phyloP scores from a whole-genome alignment of 2,329 filamentous ascomycete species.

The Rhexocercosporidium sp. region DNA sequence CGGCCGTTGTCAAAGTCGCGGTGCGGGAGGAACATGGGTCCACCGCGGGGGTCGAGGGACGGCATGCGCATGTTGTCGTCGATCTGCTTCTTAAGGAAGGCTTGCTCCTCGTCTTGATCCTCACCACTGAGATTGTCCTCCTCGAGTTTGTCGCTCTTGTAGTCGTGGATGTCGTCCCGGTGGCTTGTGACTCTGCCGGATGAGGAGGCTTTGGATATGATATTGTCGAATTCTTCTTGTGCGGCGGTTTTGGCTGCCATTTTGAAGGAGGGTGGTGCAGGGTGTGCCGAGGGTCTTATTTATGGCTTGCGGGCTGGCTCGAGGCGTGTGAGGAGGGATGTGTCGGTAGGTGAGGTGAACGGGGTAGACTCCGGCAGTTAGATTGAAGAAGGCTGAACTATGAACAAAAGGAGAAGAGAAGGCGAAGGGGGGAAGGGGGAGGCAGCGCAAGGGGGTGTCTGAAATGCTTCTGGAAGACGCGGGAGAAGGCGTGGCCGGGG shows the following conservation, averaged over 20 bases:
- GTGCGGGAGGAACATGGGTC: slow-evolving; percentile 62
- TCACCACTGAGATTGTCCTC: slow-evolving; percentile 52
- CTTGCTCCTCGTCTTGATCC: slow-evolving; percentile 55
- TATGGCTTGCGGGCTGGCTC: slow-evolving; percentile 5
- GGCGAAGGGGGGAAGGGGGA: background rate
- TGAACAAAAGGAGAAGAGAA: background rate
- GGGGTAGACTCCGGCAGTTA: background rate
- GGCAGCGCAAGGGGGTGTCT: background rate
- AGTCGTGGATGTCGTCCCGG: slow-evolving; percentile 65
- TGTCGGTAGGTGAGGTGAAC: background rate
- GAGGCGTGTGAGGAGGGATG: background rate
- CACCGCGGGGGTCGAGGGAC: slow-evolving; percentile 54
- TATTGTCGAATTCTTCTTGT: slow-evolving; percentile 69
- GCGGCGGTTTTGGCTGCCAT: slow-evolving; percentile 56
- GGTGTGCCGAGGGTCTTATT: slow-evolving; percentile 29
- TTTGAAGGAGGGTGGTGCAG: slow-evolving; percentile 25
- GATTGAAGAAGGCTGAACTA: background rate
- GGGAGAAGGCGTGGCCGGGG: background rate
- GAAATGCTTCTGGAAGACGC: slow-evolving; percentile 9
- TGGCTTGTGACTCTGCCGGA: slow-evolving; percentile 30
- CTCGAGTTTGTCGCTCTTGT: slow-evolving; percentile 48
- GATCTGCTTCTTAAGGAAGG: slow-evolving; percentile 50
- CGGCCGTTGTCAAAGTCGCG: slow-evolving; percentile 68
- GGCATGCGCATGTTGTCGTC: slow-evolving; percentile 71
- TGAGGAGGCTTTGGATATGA: slow-evolving; percentile 61